Conservation (phyloP, 192 early-diverging fungal genomes). For the Backusella circina region DNA sequence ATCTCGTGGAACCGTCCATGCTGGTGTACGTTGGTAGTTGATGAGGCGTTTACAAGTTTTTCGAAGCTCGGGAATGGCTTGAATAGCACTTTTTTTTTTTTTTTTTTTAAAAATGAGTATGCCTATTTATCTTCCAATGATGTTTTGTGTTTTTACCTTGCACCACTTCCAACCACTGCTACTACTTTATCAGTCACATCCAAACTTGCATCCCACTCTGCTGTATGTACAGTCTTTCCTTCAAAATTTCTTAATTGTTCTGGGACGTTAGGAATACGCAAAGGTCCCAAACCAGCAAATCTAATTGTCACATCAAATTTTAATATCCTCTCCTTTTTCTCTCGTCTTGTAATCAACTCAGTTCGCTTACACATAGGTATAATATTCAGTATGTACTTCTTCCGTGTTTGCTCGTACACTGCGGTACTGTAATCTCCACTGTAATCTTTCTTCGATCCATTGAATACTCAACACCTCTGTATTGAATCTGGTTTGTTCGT, state of each 20-base stretch:
- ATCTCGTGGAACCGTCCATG: constrained; percentile 39
- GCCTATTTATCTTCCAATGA: neutral
- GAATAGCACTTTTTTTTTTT: constrained; percentile 51
- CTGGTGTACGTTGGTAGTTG: constrained; percentile 51
- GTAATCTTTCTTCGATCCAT: constrained; percentile 33
- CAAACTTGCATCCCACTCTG: constrained; percentile 46
- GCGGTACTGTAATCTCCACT: constrained; percentile 31
- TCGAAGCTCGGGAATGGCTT: constrained; percentile 44
- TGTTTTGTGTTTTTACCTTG: constrained; percentile 35
- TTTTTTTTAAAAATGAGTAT: neutral
- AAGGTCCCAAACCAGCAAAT: constrained; percentile 46
- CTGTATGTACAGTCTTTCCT: constrained; percentile 50
- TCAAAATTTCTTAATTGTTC: constrained; percentile 45
- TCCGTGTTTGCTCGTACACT: neutral
- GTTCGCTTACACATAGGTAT: constrained; percentile 11
- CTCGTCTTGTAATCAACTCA: neutral
- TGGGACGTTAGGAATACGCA: constrained; percentile 46
- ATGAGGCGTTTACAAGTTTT: constrained; percentile 37
- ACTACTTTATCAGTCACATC: constrained; percentile 45
- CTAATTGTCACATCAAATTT: neutral
- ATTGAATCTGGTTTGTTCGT: constrained; percentile 35
- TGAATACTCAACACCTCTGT: constrained; percentile 33
- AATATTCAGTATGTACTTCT: neutral
- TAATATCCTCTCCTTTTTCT: neutral
- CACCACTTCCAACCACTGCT: constrained; percentile 48